phyloP scores from a whole-genome alignment of 805 yeast species.

The Ogataea trehaloabstinens region DNA sequence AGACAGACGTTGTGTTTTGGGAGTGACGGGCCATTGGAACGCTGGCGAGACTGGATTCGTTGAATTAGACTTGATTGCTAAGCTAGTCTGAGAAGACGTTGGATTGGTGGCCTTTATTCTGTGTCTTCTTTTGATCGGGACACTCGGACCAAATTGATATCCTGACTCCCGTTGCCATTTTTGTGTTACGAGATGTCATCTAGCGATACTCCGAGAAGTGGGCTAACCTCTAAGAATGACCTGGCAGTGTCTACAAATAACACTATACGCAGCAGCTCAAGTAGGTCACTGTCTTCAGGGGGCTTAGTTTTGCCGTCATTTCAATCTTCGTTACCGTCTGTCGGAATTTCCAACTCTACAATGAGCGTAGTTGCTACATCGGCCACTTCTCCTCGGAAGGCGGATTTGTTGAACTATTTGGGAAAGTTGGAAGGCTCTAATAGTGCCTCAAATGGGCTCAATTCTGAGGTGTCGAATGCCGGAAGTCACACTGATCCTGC shows the following conservation, averaged over 20 bases:
- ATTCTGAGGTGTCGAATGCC: too few species aligned
- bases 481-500: not conserved
- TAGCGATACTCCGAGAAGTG: not conserved
- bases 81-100: too few species aligned
- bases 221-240: not conserved
- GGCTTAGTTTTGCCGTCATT: slow-evolving; percentile 23
- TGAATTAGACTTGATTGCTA: too few species aligned
- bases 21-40: too few species aligned
- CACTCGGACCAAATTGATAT: too few species aligned
- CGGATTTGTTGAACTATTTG: slow-evolving; percentile 16
- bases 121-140: too few species aligned
- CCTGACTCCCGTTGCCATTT: too few species aligned
- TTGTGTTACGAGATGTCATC: too few species aligned
- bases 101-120: too few species aligned
- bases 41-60: too few species aligned
- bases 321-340: slow-evolving; percentile 23
- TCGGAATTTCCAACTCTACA: slow-evolving; percentile 17
- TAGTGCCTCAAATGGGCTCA: too few species aligned
- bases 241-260: not conserved
- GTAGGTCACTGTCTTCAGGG: not conserved
- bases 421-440: slow-evolving; percentile 17
- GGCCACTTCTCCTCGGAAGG: slow-evolving; percentile 6
- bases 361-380: slow-evolving; percentile 13
- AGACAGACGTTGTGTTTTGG: too few species aligned
- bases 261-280: not conserved